phyloP scores from a whole-genome alignment of 163 green algal genomes.

The Scenedesmus sp. region DNA sequence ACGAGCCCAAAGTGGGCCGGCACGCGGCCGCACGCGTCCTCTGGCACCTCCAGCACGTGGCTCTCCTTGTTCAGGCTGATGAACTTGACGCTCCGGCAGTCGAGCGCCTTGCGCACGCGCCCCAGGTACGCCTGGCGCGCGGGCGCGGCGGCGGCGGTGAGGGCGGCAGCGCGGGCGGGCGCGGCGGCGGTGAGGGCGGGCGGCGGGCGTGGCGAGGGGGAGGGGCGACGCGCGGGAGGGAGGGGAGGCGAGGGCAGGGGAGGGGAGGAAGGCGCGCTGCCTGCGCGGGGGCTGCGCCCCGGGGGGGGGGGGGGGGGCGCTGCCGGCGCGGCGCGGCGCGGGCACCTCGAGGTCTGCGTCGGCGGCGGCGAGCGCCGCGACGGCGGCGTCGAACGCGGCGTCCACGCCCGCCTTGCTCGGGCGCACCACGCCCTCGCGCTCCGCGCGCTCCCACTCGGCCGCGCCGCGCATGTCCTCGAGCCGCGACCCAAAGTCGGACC shows the following conservation, averaged over 20 bases:
- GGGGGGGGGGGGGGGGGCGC: too few relatives aligned
- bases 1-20: slow-evolving; percentile 67
- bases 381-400: slow-evolving; percentile 70
- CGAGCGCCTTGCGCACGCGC: slow-evolving; percentile 50
- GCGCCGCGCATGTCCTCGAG: slow-evolving; percentile 46
- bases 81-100: slow-evolving; percentile 54
- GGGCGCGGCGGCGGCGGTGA: too few relatives aligned
- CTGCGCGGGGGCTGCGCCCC: too few relatives aligned
- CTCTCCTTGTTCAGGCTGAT: slow-evolving; percentile 90
- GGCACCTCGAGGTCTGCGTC: slow-evolving; percentile 60
- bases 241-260: too few relatives aligned
- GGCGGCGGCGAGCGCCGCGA: slow-evolving; percentile 51
- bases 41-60: slow-evolving; percentile 90
- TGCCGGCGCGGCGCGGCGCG: not conserved
- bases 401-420: slow-evolving; percentile 70
- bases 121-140: slow-evolving; percentile 58
- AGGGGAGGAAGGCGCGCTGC: too few relatives aligned
- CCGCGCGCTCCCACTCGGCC: slow-evolving; percentile 88
- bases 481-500: slow-evolving; percentile 7
- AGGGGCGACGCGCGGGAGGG: too few relatives aligned
- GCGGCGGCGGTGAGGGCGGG: too few relatives aligned
- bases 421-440: slow-evolving; percentile 78
- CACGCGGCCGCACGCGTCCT: slow-evolving; percentile 49
- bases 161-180: not conserved
- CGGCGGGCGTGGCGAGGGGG: too few relatives aligned